phyloP scores from a whole-genome alignment of 148 eudicot species.

The Diospyros lotus region DNA sequence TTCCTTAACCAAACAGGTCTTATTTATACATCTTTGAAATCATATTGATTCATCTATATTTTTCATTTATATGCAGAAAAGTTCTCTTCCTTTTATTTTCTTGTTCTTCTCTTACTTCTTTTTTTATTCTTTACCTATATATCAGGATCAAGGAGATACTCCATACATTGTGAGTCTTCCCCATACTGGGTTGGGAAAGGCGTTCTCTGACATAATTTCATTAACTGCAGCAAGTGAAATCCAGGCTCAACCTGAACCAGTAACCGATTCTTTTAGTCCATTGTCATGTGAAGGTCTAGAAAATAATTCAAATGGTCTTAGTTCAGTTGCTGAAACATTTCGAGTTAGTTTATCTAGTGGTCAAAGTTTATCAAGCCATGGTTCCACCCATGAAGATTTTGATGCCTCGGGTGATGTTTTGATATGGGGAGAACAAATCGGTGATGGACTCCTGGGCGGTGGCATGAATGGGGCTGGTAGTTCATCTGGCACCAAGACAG shows the following conservation, averaged over 20 bases:
- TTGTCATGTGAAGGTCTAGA: constrained; percentile 32
- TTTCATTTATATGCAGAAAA: background rate
- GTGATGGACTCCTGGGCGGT: constrained; percentile 62
- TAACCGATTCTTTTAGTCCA: constrained; percentile 26
- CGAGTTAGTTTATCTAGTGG: constrained; percentile 79
- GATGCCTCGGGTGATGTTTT: constrained; percentile 77
- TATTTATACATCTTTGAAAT: constrained; percentile 8
- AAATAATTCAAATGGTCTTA: constrained; percentile 35
- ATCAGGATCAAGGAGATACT: constrained; percentile 56
- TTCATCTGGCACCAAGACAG: constrained; percentile 35
- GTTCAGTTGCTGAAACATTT: constrained; percentile 55
- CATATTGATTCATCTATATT: background rate
- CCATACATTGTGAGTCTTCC: constrained; percentile 38
- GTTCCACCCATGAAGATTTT: constrained; percentile 70
- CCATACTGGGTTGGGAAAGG: constrained; percentile 69
- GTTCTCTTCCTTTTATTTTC: background rate
- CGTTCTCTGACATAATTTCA: constrained; percentile 64
- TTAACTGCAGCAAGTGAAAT: constrained; percentile 47
- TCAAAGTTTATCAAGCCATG: constrained; percentile 88
- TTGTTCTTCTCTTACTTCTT: background rate
- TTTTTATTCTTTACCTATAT: background rate
- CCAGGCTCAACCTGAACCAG: constrained; percentile 34
- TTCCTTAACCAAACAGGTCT: too few species aligned
- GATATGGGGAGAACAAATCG: constrained; percentile 83
- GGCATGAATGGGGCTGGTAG: constrained; percentile 34